Base-by-base conservation (phyloP, 192 early-diverging fungal genomes). In the Spizellomyces sp. region DNA sequence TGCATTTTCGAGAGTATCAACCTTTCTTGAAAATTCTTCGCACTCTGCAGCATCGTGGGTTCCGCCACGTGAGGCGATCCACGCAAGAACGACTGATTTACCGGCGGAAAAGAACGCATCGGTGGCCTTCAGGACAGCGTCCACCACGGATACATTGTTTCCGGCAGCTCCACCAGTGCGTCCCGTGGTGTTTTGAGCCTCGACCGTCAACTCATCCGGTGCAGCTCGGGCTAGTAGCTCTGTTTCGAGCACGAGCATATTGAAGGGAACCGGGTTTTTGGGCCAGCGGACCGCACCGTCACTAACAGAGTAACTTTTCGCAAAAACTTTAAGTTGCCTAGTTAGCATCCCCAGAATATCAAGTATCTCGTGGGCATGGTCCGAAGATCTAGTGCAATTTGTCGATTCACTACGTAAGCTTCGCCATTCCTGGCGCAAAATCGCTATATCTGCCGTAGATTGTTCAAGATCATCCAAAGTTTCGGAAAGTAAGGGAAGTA, bases 241-340 rank as follows among this genome's bases (percentile, higher is more conserved):
- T 48, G 59, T 61, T 58, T 75, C 73, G 22, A 75, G 54, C 41
- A 75, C 59, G 8, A 75, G 9, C 58, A 75, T 62, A 46, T 75
- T 75, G 66, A 75, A 75, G 8, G 73, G 73, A 45, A 75, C 66
- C 10, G 73, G 73, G 48, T 75, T 75, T 15, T 43, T 19, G 8
- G 73, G 73, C 64, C 64, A 68, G 15, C 43, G 48, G 14, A 73
- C 57, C 36, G 46, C 27, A 12, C 62, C 70, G 45, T 72, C 70
- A 14, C 42, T 19, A 10, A 22, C 48, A 15, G 19, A 41, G 48
- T 60, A 67, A 27, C 22, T 45, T 14, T 73, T 55, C 5, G 14
- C 65, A 61, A 73, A 73, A 5, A 67, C 45, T 9, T 36, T 22
- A 7, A 75, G 8, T 44, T 68, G 64, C 5, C 21, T 22, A 5